Conservation (phyloP, 768 basidiomycete genomes). For the Trametes punicea region DNA sequence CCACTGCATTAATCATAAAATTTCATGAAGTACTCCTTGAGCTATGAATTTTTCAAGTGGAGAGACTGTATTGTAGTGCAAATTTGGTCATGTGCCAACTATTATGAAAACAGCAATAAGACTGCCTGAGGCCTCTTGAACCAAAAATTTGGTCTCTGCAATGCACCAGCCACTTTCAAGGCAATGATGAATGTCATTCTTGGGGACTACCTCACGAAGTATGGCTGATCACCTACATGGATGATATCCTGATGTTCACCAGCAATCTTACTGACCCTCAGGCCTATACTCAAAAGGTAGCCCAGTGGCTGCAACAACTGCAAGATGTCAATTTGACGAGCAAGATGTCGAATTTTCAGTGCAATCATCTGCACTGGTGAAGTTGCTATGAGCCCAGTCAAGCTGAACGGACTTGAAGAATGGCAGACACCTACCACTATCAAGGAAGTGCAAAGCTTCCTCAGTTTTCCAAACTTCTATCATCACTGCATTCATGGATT, state of each 20-base stretch:
- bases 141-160: conserved; percentile 27
- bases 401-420: conserved; percentile 33
- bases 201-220: conserved; percentile 16
- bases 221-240: conserved; percentile 9
- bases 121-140: conserved; percentile 34
- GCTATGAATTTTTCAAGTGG: too few species aligned
- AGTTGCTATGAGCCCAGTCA: conserved; percentile 40
- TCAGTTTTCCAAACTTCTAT: conserved; percentile 36
- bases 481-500: conserved; percentile 32
- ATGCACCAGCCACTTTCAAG: conserved; percentile 13
- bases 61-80: too few species aligned
- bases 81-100: too few species aligned
- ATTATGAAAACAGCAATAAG: too few species aligned
- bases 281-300: conserved; percentile 18
- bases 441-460: conserved; percentile 31
- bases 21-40: too few species aligned
- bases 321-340: conserved; percentile 37
- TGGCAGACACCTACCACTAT: conserved; percentile 30
- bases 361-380: conserved; percentile 33
- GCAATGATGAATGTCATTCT: too few species aligned
- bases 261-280: conserved; percentile 16
- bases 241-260: conserved; percentile 16
- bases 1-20: too few species aligned
- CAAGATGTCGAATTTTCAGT: conserved; percentile 41
- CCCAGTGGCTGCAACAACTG: conserved; percentile 17